Conservation (phyloP, 768 basidiomycete genomes). For the Amanita phalloides region DNA sequence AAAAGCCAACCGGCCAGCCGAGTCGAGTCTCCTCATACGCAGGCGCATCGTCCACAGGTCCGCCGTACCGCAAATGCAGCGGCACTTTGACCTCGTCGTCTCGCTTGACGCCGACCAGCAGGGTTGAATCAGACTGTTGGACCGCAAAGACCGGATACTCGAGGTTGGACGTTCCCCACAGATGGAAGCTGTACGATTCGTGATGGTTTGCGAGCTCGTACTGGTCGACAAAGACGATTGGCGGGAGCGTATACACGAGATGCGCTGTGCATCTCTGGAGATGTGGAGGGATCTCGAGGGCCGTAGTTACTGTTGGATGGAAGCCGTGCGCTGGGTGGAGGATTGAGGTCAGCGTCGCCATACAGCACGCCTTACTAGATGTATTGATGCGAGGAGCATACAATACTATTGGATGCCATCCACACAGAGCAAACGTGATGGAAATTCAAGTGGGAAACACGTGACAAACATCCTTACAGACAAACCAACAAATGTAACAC, state of each 20-base stretch:
- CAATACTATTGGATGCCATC: too few species aligned
- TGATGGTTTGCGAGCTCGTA: constrained; percentile 33
- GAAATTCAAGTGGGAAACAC: too few species aligned
- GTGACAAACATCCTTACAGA: too few species aligned
- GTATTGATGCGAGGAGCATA: too few species aligned
- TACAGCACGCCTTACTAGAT: background rate
- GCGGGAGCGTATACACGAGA: constrained; percentile 29
- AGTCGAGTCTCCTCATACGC: constrained; percentile 16
- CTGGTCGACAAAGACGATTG: constrained; percentile 34
- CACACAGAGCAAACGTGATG: too few species aligned
- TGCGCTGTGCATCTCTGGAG: constrained; percentile 24
- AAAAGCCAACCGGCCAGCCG: constrained; percentile 26
- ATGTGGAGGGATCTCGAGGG: constrained; percentile 12
- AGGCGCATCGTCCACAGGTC: constrained; percentile 9
- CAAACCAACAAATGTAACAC: too few species aligned
- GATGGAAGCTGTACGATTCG: constrained; percentile 25
- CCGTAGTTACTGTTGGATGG: constrained; percentile 25
- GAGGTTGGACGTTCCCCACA: constrained; percentile 32
- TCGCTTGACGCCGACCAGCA: constrained; percentile 16
- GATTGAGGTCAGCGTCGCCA: constrained; percentile 18
- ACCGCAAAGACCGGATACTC: constrained; percentile 35
- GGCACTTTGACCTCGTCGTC: constrained; percentile 27
- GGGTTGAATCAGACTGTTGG: constrained; percentile 11
- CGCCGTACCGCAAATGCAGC: constrained; percentile 36
- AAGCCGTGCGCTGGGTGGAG: constrained; percentile 24